Percentiles rank a stretch among this genome's conserved stretches.
Evolutionary conservation across 1,139 yeast species (phyloP).

Genomic region (Geotrichum candidum): DNA sequence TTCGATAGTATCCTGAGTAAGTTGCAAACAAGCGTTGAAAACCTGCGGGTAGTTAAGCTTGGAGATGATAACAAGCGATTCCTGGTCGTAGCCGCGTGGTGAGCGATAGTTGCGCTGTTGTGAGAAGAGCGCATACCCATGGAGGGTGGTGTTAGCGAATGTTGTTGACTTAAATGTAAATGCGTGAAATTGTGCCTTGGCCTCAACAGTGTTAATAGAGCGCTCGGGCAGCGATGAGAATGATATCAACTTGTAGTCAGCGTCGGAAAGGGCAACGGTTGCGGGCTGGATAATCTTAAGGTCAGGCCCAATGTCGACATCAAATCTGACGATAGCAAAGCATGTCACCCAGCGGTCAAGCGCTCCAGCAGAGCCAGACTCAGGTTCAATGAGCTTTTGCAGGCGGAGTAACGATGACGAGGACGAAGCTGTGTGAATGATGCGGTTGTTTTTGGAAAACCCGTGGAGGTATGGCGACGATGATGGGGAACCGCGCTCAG

Average conservation of each 20-base stretch:
- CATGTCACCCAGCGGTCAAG: slow-evolving; percentile 28
- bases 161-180: slow-evolving; percentile 21
- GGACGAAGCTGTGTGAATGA: slow-evolving; percentile 13
- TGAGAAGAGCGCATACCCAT: slow-evolving; percentile 27
- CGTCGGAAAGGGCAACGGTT: slow-evolving; percentile 25
- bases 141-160: slow-evolving; percentile 9
- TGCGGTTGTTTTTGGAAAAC: not conserved
- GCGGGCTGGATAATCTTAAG: slow-evolving; percentile 30
- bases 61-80: slow-evolving; percentile 28
- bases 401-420: slow-evolving; percentile 26
- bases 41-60: slow-evolving; percentile 24
- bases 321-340: slow-evolving; percentile 33
- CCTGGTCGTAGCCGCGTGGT: slow-evolving; percentile 28
- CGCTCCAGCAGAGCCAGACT: slow-evolving; percentile 18
- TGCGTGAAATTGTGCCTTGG: slow-evolving; percentile 21
- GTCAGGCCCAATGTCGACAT: slow-evolving; percentile 34
- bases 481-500: slow-evolving; percentile 1
- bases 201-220: slow-evolving; percentile 13
- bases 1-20: not conserved
- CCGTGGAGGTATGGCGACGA: not conserved
- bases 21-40: slow-evolving; percentile 24
- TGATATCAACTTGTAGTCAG: slow-evolving; percentile 28
- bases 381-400: slow-evolving; percentile 26
- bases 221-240: slow-evolving; percentile 31
- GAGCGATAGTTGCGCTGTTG: slow-evolving; percentile 22